phyloP scores from a whole-genome alignment of 2,329 filamentous ascomycete species.

The Alternaria sp. region DNA sequence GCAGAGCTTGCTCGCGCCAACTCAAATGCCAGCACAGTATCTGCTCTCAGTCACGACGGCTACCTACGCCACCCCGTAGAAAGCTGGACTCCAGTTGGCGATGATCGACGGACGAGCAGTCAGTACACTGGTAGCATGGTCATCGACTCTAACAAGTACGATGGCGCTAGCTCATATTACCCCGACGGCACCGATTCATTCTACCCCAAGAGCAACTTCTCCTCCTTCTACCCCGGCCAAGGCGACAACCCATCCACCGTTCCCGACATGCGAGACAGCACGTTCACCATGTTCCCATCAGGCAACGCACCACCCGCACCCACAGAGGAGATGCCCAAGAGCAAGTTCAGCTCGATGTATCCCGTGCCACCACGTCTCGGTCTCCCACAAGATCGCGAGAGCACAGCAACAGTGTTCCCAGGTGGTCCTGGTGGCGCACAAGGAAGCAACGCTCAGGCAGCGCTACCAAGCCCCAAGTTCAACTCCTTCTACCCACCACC shows the following conservation, averaged over 20 bases:
- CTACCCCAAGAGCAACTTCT: conserved; percentile 63
- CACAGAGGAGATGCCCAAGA: conserved; percentile 21
- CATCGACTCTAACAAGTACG: conserved; percentile 52
- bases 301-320: conserved; percentile 24
- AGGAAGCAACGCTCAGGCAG: conserved; percentile 11
- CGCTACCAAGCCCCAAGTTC: conserved; percentile 58
- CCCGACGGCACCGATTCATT: conserved; percentile 42
- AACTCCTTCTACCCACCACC: conserved; percentile 50
- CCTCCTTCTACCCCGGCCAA: conserved; percentile 51
- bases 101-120: conserved; percentile 50
- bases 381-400: conserved; percentile 57
- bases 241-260: conserved; percentile 54
- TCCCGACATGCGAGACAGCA: conserved; percentile 70
- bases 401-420: conserved; percentile 49
- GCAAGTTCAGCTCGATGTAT: conserved; percentile 37
- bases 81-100: conserved; percentile 47
- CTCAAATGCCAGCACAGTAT: conserved; percentile 44
- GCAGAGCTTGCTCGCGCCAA: conserved; percentile 47
- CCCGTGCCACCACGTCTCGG: conserved; percentile 36
- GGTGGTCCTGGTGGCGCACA: conserved; percentile 30
- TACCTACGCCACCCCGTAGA: conserved; percentile 39
- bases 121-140: conserved; percentile 52
- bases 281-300: conserved; percentile 38
- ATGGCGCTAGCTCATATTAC: conserved; percentile 61
- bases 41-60: conserved; percentile 38